A percentile compares a stretch with the other conserved stretches of the same genome.
phyloP scores from a whole-genome alignment of 208 protist genomes.

The Herpetomonas samuelpessoai region DNA sequence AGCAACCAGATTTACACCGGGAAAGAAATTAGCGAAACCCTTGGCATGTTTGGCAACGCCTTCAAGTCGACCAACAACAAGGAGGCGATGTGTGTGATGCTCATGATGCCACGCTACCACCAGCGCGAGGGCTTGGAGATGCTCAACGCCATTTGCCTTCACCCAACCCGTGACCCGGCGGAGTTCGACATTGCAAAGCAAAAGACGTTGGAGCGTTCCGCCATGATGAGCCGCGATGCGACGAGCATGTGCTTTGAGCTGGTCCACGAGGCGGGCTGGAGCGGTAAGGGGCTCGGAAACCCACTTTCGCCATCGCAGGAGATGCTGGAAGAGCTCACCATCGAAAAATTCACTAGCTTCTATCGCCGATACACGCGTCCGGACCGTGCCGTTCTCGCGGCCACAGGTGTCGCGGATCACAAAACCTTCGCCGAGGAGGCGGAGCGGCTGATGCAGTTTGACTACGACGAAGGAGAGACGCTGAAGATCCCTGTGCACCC shows the following conservation, averaged over 20 bases:
- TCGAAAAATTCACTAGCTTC: conserved; percentile 65
- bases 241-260: conserved; percentile 85
- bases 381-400: conserved; percentile 73
- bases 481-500: conserved; percentile 23
- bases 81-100: conserved; percentile 76
- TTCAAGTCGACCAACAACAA: conserved; percentile 85
- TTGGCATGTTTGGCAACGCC: conserved; percentile 73
- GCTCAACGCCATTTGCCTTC: conserved; percentile 71
- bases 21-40: conserved; percentile 53
- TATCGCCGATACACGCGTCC: conserved; percentile 59
- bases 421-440: conserved; percentile 55
- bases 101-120: conserved; percentile 84
- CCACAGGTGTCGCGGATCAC: conserved; percentile 80
- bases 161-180: conserved; percentile 53
- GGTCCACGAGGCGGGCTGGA: conserved; percentile 88
- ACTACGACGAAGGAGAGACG: conserved; percentile 9
- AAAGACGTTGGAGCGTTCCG: conserved; percentile 45
- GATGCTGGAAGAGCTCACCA: conserved; percentile 54
- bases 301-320: conserved; percentile 47
- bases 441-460: conserved; percentile 63
- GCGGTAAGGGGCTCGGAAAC: conserved; percentile 70
- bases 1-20: conserved; percentile 51
- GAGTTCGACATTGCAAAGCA: conserved; percentile 72
- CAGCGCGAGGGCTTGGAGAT: conserved; percentile 72
- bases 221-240: conserved; percentile 57